These are phyloP conservation scores for Cordia subcordata DNA, from an alignment of 257 asterid species.

Conservation along the genomic window DNA sequence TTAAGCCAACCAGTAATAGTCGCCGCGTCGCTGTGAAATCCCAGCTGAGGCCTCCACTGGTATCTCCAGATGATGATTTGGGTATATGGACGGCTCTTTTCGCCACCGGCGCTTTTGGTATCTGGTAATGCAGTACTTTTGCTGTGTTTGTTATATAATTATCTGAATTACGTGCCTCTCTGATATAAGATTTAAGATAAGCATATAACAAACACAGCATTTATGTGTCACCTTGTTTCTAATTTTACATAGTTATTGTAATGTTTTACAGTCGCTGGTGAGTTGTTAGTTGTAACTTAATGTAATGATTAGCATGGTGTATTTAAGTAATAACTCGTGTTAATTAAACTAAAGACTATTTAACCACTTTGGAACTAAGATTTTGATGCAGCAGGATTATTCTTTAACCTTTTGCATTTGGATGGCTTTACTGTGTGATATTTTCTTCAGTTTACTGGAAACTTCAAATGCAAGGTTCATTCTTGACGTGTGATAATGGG, in stretches of 20 bases:
- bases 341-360: too few relatives aligned
- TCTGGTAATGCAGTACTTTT: conserved; percentile 41
- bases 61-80: conserved; percentile 75
- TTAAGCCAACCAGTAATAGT: background rate
- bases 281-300: too few relatives aligned
- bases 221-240: background rate
- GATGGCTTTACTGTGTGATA: too few relatives aligned
- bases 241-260: too few relatives aligned
- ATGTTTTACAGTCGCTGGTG: too few relatives aligned
- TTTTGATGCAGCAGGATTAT: too few relatives aligned
- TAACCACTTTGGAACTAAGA: too few relatives aligned
- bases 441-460: too few relatives aligned
- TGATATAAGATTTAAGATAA: background rate
- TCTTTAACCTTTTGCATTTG: background rate
- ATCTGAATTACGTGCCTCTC: background rate
- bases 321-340: too few relatives aligned
- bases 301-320: too few relatives aligned
- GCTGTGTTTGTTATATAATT: background rate
- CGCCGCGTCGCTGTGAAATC: conserved; percentile 22
- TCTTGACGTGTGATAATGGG: conserved; percentile 11
- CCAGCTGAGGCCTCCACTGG: conserved; percentile 32
- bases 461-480: too few relatives aligned
- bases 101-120: conserved; percentile 62
- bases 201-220: too few relatives aligned
- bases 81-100: conserved; percentile 76